Percentiles rank a stretch among this genome's conserved stretches.
Evolutionary conservation across 2,329 filamentous ascomycete species (phyloP).

Genomic region (Decorospora gaudefroyi): DNA sequence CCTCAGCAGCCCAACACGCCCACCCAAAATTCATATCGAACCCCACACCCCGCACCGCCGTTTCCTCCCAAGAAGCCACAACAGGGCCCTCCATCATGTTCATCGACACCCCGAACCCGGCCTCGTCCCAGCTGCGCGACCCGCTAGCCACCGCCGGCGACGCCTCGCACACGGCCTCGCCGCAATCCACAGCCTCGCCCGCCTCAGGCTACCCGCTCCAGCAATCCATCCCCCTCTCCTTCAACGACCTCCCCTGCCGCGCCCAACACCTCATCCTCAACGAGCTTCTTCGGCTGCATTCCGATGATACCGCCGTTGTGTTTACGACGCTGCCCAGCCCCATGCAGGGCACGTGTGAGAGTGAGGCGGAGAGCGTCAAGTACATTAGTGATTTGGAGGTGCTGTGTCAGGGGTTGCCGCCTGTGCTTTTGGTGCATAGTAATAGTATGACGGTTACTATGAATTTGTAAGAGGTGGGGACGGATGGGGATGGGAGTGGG

Average conservation of each 20-base stretch:
- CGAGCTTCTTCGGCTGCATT: conserved; percentile 68
- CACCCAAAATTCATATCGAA: conserved; percentile 71
- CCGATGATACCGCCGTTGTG: conserved; percentile 67
- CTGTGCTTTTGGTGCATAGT: conserved; percentile 77
- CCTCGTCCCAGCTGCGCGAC: conserved; percentile 22
- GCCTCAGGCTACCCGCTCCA: conserved; percentile 59
- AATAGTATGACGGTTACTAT: conserved; percentile 90
- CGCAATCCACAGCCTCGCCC: conserved; percentile 9
- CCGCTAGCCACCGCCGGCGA: conserved; percentile 21
- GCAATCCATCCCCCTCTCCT: conserved; percentile 71
- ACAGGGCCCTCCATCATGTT: conserved; percentile 77
- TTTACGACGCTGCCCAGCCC: conserved; percentile 85
- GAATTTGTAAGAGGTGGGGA: conserved; percentile 57
- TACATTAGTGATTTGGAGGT: conserved; percentile 81
- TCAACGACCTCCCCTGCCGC: conserved; percentile 83
- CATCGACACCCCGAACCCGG: conserved; percentile 53
- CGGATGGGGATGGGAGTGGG: neutral
- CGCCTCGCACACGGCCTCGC: conserved; percentile 2
- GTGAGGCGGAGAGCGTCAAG: conserved; percentile 69
- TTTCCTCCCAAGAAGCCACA: conserved; percentile 64
- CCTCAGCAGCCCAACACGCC: conserved; percentile 58
- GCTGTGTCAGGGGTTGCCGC: conserved; percentile 74
- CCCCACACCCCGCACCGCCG: conserved; percentile 70
- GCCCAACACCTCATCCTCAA: conserved; percentile 87
- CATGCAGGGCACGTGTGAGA: conserved; percentile 72